Evolutionary conservation across 202 grass and related monocot species (phyloP).

Genomic region (Musa balbisiana): DNA sequence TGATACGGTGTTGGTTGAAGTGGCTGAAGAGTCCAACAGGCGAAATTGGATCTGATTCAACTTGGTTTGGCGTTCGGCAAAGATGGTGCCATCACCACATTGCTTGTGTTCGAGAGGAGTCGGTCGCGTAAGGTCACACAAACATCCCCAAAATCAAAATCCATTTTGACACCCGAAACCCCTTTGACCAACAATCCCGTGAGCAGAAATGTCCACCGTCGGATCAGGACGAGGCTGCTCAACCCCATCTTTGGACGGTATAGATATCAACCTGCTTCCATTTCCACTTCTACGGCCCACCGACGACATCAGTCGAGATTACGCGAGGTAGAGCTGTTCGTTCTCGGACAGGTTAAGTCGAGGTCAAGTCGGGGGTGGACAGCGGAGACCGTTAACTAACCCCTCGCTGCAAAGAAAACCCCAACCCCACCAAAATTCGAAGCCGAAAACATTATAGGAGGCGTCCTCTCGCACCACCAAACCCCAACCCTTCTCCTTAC

Average conservation of each 20-base stretch:
- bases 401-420: neutral
- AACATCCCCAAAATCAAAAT: too few relatives aligned
- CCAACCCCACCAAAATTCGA: neutral
- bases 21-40: too few relatives aligned
- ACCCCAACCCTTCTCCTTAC: neutral
- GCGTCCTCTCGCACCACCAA: conserved; percentile 19
- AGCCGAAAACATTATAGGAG: conserved; percentile 1
- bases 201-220: neutral
- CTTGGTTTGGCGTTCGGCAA: too few relatives aligned
- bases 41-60: too few relatives aligned
- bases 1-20: too few relatives aligned
- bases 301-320: neutral
- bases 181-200: too few relatives aligned
- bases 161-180: too few relatives aligned
- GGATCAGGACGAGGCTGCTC: neutral
- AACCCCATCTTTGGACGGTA: neutral
- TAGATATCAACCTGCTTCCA: neutral
- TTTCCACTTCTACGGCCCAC: neutral
- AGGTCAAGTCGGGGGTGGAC: too few relatives aligned
- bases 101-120: too few relatives aligned
- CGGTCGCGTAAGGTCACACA: too few relatives aligned
- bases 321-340: neutral
- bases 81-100: too few relatives aligned
- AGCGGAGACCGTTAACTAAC: conserved; percentile 38
- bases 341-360: too few relatives aligned